A percentile compares a stretch with the other conserved stretches of the same genome.
Conservation (phyloP, 352 stramenopile species). For the Elongisporangium prolatum region DNA sequence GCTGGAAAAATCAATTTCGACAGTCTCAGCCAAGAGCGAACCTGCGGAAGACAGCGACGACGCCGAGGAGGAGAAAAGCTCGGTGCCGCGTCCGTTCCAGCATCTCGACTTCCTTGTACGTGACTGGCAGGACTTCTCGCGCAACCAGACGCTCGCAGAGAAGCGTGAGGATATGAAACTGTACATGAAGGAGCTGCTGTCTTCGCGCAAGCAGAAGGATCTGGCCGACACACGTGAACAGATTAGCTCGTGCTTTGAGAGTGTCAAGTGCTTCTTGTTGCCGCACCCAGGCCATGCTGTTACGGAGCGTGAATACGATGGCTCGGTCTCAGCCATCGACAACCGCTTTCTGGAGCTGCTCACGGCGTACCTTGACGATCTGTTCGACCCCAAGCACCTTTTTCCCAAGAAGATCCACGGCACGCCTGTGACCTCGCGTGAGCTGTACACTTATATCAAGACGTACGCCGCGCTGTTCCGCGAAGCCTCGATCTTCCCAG, state of each 20-base stretch:
- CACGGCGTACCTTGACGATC: constrained; percentile 92
- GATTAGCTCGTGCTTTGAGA: constrained; percentile 96
- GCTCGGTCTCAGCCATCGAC: constrained; percentile 93
- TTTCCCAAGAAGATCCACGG: constrained; percentile 95
- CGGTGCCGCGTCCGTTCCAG: constrained; percentile 92
- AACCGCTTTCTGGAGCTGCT: constrained; percentile 92
- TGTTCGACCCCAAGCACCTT: constrained; percentile 90
- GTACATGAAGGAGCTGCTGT: constrained; percentile 93
- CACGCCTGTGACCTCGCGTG: constrained; percentile 88
- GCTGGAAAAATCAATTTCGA: constrained; percentile 41
- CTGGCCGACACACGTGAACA: constrained; percentile 93
- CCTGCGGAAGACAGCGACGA: constrained; percentile 20
- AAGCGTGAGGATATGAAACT: constrained; percentile 92
- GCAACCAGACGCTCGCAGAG: constrained; percentile 83
- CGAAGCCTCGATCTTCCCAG: constrained; percentile 93
- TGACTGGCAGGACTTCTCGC: constrained; percentile 98
- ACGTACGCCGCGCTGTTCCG: constrained; percentile 96
- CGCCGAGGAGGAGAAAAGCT: constrained; percentile 19
- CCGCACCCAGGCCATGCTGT: constrained; percentile 96
- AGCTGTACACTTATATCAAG: constrained; percentile 96
- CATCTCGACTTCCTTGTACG: constrained; percentile 98
- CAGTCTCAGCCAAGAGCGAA: constrained; percentile 19
- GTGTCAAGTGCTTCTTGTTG: constrained; percentile 93
- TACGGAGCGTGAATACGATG: constrained; percentile 96
- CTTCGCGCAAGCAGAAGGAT: constrained; percentile 92